Evolutionary conservation across 768 basidiomycete species (phyloP), one percentile per base, ranked within the genome.

Genomic region (Suillus plorans): DNA sequence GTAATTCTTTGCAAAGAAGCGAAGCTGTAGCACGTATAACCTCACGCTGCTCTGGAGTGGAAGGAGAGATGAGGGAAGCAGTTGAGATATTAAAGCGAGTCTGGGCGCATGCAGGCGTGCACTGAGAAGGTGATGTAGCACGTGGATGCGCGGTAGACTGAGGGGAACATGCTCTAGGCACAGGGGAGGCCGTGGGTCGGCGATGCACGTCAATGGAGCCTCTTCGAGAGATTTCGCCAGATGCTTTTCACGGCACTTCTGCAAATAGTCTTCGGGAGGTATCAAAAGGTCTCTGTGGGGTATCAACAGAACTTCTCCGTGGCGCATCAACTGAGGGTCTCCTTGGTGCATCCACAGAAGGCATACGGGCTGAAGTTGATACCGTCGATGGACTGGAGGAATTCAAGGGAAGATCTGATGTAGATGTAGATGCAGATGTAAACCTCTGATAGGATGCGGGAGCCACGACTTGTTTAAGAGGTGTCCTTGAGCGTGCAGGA

Each of bases 1-100:
- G 73, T 69, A 89, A 80, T 73, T 91, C 89, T 69, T 82, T 88
- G 73, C 88, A 89, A 28, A 93, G 76, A 71, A 89, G 72, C 0
- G 85, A 81, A 4, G 83, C 83, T 6, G 92, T 90, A 0, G 80
- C 78, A 45, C 91, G 85, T 61, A 94, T 82, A n/a, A 85, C 76
- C 63, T 89, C 90, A 50, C 91, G 84, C 63, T 87, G 82, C 65
- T 89, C 86, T 0, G 85, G 82, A 71, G 84, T 86, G 14, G 82
- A 76, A 6, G 81, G 72, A 3, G 79, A 71, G 47, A 76, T 75
- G 14, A 90, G 76, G 0, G 89, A 89, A 0, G 84, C 78, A 5
- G 85, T 79, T n/a, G 88, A 89, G 28, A 85, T 78, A 71, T 86
- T 90, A 69, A 82, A 79, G 69, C 83, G 81, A 70, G 82, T 86